Evolutionary conservation across 805 yeast species (phyloP), one percentile per base, ranked within the genome.

Genomic region (Saccharomycopsis selenospora): DNA sequence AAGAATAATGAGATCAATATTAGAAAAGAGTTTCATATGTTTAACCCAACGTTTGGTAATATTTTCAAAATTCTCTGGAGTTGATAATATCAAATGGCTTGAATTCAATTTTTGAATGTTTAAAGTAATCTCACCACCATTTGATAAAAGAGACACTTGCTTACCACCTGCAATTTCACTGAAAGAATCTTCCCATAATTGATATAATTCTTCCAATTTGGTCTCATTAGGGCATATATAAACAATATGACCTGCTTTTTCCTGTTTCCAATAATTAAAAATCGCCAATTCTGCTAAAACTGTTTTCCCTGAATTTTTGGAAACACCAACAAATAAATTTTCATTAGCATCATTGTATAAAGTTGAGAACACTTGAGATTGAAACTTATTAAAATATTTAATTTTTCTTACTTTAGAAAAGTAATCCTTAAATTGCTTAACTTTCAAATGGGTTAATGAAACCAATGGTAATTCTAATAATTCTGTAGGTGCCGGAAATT

Each of bases 41-140:
- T 81, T 81, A n/a, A 42, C 26, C 98, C 98, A 90, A 42, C 89
- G 71, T 52, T 91, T 75, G 0, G 95, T 77, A 0, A 89, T 57
- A 3, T 68, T 55, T 52, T 86, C 90, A 69, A 88, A 85, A 53
- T 86, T 91, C 20, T 67, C 70, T 0, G 96, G 95, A 0, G 97
- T 88, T 3, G 87, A 78, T 11, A 91, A 63, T 14, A 87, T 65
- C 46, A 91, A 62, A 60, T 89, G 91, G 48, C 79, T 75, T 26
- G 68, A 66, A 1, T 79, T 79, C 4, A 89, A 57, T 3, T 78
- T 56, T 45, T 70, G 68, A 50, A 82, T 58, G 58, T 89, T 93
- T 1, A 64, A 57, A 1, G 72, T 53, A 2, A 75, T 48, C 30
- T 83, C 87, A 1, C 80, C 82, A 14, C 47, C 27, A 41, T 60